Conservation (phyloP, 176 grass and related monocot species). For the Pharus latifolius region DNA sequence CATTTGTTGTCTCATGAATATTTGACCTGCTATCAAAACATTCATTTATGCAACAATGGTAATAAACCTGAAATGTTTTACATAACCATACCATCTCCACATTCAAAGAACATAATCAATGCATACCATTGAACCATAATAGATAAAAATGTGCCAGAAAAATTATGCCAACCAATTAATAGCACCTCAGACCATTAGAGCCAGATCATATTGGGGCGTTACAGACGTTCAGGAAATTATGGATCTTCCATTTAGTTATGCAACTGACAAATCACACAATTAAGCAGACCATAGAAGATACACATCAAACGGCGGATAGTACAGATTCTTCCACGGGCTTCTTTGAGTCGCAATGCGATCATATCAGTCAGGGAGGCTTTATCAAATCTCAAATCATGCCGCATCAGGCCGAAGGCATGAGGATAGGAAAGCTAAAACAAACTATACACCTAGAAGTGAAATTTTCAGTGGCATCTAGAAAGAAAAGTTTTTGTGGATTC, state of each 20-base stretch:
- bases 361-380: conserved; percentile 33
- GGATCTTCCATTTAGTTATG: conserved; percentile 28
- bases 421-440: conserved; percentile 37
- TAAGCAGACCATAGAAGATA: conserved; percentile 15
- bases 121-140: background rate
- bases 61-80: background rate
- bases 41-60: background rate
- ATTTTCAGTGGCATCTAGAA: conserved; percentile 39
- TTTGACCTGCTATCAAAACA: too few species aligned
- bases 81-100: background rate
- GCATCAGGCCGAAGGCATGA: conserved; percentile 8
- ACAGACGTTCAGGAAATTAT: conserved; percentile 15
- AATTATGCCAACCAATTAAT: too few species aligned
- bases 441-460: conserved; percentile 58
- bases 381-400: conserved; percentile 30
- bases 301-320: conserved; percentile 25
- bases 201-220: too few species aligned
- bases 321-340: conserved; percentile 27
- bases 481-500: conserved; percentile 18
- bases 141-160: too few species aligned
- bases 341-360: conserved; percentile 25
- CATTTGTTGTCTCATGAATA: too few species aligned
- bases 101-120: background rate
- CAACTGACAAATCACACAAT: conserved; percentile 40
- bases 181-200: too few species aligned